Conservation (phyloP, 352 stramenopile species). For the Blastocystis sp. region DNA sequence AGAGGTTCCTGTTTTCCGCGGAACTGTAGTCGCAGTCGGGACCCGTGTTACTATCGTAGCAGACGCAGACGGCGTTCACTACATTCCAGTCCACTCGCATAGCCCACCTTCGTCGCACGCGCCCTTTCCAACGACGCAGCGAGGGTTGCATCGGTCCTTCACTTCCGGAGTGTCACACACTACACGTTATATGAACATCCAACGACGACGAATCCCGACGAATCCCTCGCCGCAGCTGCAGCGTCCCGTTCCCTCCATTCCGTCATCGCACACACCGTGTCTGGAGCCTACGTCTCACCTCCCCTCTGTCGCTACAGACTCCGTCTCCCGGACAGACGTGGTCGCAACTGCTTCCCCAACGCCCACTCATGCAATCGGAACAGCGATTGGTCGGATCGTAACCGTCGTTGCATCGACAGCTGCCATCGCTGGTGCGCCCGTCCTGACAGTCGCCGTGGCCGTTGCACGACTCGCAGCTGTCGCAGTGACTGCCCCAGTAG, state of each 20-base stretch:
- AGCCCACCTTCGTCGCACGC: conserved; percentile 27
- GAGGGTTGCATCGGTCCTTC: conserved; percentile 5
- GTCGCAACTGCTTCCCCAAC: background rate
- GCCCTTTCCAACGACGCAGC: background rate
- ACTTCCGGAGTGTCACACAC: conserved; percentile 18
- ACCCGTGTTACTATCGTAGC: conserved; percentile 1
- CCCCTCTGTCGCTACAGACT: background rate
- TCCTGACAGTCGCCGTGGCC: conserved; percentile 72
- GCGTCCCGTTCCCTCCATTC: conserved; percentile 32
- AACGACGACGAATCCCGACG: background rate
- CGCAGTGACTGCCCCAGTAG: conserved; percentile 71
- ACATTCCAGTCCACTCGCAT: background rate
- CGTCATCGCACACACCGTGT: conserved; percentile 42
- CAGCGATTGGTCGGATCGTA: conserved; percentile 70
- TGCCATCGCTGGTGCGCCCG: conserved; percentile 65
- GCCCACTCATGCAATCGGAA: background rate
- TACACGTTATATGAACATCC: background rate
- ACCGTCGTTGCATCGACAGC: conserved; percentile 72
- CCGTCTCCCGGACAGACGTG: background rate
- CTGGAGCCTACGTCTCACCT: background rate
- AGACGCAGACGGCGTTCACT: conserved; percentile 22
- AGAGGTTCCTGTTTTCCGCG: conserved; percentile 2
- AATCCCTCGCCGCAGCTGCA: conserved; percentile 13
- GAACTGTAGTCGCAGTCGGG: conserved; percentile 15
- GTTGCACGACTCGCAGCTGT: conserved; percentile 71